A percentile compares a stretch with the other conserved stretches of the same genome.
These are phyloP conservation scores for Umbelopsis sp. DNA, from an alignment of 192 early-diverging fungal species.

Conservation along the genomic window DNA sequence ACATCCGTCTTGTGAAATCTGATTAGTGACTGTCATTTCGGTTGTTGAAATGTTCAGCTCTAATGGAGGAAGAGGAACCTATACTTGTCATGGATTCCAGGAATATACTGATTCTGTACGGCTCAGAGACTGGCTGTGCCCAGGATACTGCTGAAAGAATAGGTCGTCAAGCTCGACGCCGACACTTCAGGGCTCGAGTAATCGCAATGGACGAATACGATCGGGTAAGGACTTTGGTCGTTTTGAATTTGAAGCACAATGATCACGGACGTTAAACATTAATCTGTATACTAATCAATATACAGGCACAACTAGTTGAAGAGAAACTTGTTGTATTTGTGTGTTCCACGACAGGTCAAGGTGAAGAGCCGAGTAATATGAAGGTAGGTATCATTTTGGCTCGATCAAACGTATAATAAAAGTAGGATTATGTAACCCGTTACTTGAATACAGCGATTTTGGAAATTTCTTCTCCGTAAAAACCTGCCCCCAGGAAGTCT, in stretches of 20 bases:
- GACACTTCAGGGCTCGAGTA: constrained; percentile 66
- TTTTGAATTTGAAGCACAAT: background rate
- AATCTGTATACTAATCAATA: background rate
- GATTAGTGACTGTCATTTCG: too few species aligned
- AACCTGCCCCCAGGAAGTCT: constrained; percentile 68
- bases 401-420: background rate
- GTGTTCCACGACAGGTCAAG: constrained; percentile 94
- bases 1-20: too few species aligned
- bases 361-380: constrained; percentile 92
- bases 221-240: constrained; percentile 39
- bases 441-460: constrained; percentile 60
- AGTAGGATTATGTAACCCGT: background rate
- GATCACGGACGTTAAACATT: background rate
- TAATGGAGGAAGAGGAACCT: too few species aligned
- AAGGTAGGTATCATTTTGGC: constrained; percentile 41
- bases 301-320: constrained; percentile 55
- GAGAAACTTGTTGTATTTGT: constrained; percentile 78
- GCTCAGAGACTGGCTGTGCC: constrained; percentile 91
- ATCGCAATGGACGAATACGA: constrained; percentile 81
- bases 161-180: constrained; percentile 73
- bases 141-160: constrained; percentile 89
- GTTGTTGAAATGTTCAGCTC: too few species aligned
- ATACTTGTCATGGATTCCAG: background rate
- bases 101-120: constrained; percentile 79
- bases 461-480: constrained; percentile 89